Percentiles rank a stretch among this genome's conserved stretches.
Conservation (phyloP, 202 grass and related monocot species). For the Carex arenaria region DNA sequence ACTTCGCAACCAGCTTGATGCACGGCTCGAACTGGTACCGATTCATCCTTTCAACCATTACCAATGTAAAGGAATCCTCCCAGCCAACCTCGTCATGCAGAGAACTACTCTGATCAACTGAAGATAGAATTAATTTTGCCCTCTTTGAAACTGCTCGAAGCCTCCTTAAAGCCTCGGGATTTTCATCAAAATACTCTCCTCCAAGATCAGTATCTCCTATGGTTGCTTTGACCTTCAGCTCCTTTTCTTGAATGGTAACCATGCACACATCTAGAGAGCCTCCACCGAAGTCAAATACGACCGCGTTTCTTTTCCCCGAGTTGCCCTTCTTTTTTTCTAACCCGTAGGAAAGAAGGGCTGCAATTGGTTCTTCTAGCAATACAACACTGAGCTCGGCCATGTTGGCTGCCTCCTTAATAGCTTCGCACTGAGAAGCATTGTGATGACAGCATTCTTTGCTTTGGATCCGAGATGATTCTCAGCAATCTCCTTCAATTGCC, state of each 20-base stretch:
- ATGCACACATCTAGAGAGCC: constrained; percentile 77
- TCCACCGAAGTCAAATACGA: constrained; percentile 79
- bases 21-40: constrained; percentile 64
- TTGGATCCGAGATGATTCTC: constrained; percentile 44
- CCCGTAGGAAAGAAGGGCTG: constrained; percentile 55
- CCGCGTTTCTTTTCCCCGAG: constrained; percentile 51
- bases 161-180: constrained; percentile 48
- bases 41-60: constrained; percentile 59
- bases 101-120: constrained; percentile 52
- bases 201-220: constrained; percentile 60
- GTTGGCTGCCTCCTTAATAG: constrained; percentile 60
- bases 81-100: constrained; percentile 54
- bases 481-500: constrained; percentile 66
- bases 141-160: constrained; percentile 46
- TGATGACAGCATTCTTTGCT: constrained; percentile 66
- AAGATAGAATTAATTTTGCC: constrained; percentile 61
- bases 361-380: constrained; percentile 66
- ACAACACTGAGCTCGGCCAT: constrained; percentile 59
- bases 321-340: constrained; percentile 54
- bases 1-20: constrained; percentile 56
- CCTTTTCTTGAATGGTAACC: constrained; percentile 62
- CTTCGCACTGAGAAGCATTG: constrained; percentile 64
- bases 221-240: constrained; percentile 56
- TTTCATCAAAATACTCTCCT: constrained; percentile 72
- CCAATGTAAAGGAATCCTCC: constrained; percentile 50